Evolutionary conservation across 1,139 yeast genomes (phyloP), one percentile per base, ranked within the genome.

Genomic region (Pichia sorboxylosa): DNA sequence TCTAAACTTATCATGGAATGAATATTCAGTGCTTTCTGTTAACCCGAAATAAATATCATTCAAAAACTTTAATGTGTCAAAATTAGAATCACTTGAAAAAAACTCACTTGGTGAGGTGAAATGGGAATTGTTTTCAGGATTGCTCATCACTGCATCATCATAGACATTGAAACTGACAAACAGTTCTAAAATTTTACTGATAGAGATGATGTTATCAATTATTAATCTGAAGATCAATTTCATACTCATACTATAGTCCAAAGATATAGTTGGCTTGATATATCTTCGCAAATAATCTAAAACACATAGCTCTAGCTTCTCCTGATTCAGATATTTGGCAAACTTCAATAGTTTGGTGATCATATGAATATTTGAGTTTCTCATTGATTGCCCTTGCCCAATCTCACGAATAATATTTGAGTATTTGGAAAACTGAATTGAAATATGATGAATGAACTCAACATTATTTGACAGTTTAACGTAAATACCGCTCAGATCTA

Each of bases 271-370:
- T 1, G 57, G 52, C 11, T 47, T 34, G 1, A 52, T 34, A 21
- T 42, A 41, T 25, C 48, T 43, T 23, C 36, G 42, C 8, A 53
- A 31, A 37, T 52, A 47, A 18, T 40, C 37, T 13, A 45, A 35
- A 9, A 59, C 17, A 1, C 47, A 41, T 22, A 43, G 50, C n/a
- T 43, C 43, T 36, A 59, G 59, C 23, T 58, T 63, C 2, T 39
- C 35, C 1, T 37, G 33, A 28, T 53, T 54, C 43, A 50, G 42
- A 4, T 14, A 22, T 30, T 51, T 52, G 25, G 59, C 36, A 10
- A 43, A 34, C 11, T 34, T 38, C 27, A 60, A 28, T 10, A 58
- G 39, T 5, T 36, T 36, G 1, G 45, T 29, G 2, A 47, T 33
- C 3, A 42, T 24, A 1, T 19, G 9, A 1, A 33, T 30, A 16